Evolutionary conservation across 306 rosid species (phyloP), one percentile per base, ranked within the genome.

Genomic region (Carpinus fangiana): DNA sequence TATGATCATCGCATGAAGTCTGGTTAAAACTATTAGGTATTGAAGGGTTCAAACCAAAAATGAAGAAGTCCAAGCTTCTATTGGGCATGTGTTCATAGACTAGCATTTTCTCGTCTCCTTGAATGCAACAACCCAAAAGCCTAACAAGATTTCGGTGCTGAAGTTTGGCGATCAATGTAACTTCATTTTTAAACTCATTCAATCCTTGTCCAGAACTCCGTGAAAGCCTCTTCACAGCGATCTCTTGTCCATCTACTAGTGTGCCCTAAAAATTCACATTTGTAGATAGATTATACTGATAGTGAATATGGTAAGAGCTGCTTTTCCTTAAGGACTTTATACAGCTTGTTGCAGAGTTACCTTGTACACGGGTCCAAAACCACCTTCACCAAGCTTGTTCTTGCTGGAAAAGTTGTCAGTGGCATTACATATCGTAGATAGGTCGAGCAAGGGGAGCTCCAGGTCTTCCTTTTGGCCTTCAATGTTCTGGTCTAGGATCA

Each of bases 61-160:
- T 85, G 45, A 87, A 86, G 82, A 9, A 66, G 87, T 92, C 92
- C 82, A 92, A 79, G 83, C 97, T 90, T 83, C 70, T 78, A 48
- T 88, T 92, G 10, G 81, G 80, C 94, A 91, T 75, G 85, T 80
- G 86, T 81, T 91, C 97, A 43, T 88, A 91, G 21, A 91, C 68
- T 70, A 92, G 73, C 50, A 88, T 53, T 57, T 77, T 90, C 65
- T 91, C 93, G 0, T 79, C 89, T 16, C 61, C 70, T 12, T 91
- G 83, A 78, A 87, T 74, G 85, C 92, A 89, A 20, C 87, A 91
- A 0, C 92, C 96, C 50, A 89, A 73, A 51, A 91, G 88, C 52
- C 80, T 89, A 38, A 91, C 96, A 8, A 91, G 92, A 80, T 91
- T 89, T 69, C 92, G 80, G 41, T 91, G 96, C 65, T 90, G 92